Evolutionary conservation across 257 asterid species (phyloP), one percentile per base, ranked within the genome.

Genomic region (Solanum etuberosum): DNA sequence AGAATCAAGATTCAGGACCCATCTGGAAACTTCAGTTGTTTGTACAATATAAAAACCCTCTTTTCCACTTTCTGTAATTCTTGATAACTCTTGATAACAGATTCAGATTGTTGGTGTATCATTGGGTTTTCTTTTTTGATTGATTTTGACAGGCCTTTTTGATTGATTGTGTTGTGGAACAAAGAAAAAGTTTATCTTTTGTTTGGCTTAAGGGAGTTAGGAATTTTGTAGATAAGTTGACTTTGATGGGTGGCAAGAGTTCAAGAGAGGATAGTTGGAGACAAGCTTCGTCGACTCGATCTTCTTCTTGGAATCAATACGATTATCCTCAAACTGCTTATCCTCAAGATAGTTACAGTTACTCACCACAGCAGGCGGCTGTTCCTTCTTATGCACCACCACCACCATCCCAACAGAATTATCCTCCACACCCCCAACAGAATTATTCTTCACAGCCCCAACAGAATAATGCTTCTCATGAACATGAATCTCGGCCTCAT

Each of bases 191-290:
- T 20, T 73, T 73, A 2, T 18, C n/a, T 34, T 18, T 68, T 70
- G n/a, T 31, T 70, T 70, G 9, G 23, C 61, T 51, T 2, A 51
- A 32, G 78, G 46, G 46, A 71, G 43, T 87, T 67, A 72, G 12
- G 67, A 54, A 80, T 86, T 73, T 83, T 81, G 84, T 87, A 51
- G 91, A 88, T 87, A 89, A 89, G 84, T 68, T 88, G 93, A 82
- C 59, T 89, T 48, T 87, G 90, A 97, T 97, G 99, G 99, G 99
- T 81, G 96, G 89, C 85, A 94, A 89, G 90, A 93, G 93, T 90
- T 97, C 98, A 29, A 94, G 93, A 73, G 94, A 83, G 27, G 92
- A 90, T 15, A 92, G 89, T 87, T 76, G 91, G 92, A 91, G 95
- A 84, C 95, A 90, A 88, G 90, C 97, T 74, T 89, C 98, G 43